Percentiles rank a stretch among this genome's conserved stretches.
Conservation (phyloP, 2,329 filamentous ascomycete species). For the Lasiodiplodia sp. region DNA sequence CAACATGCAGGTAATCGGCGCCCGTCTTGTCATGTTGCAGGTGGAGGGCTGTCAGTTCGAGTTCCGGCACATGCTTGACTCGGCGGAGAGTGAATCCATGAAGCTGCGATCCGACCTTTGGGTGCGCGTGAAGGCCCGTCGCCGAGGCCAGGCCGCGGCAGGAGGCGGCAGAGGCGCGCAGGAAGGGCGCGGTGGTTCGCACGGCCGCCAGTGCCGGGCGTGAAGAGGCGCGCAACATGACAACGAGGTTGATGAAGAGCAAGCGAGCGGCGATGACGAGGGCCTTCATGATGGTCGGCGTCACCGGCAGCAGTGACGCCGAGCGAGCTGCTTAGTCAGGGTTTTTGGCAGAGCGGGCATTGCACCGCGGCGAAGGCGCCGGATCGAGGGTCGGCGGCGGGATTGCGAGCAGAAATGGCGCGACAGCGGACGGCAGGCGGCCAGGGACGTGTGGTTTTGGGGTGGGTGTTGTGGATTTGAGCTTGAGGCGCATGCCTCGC, state of each 20-base stretch:
- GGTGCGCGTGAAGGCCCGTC: conserved; percentile 77
- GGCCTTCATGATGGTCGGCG: conserved; percentile 25
- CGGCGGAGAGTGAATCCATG: conserved; percentile 93
- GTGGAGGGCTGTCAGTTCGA: conserved; percentile 89
- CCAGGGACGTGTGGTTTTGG: not conserved
- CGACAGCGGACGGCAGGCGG: not conserved
- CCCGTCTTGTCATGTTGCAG: conserved; percentile 94
- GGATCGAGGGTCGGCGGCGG: not conserved
- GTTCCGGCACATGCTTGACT: conserved; percentile 90
- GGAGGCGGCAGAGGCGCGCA: conserved; percentile 31
- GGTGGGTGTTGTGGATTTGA: not conserved
- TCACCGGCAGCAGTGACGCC: conserved; percentile 13
- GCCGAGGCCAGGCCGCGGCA: conserved; percentile 65
- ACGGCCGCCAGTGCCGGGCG: conserved; percentile 40
- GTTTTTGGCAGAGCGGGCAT: conserved; percentile 2
- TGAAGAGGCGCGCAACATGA: conserved; percentile 47
- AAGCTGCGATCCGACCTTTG: conserved; percentile 81
- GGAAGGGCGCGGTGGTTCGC: conserved; percentile 32
- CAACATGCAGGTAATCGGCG: conserved; percentile 94
- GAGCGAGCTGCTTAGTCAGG: conserved; percentile 27
- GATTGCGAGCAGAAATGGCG: not conserved
- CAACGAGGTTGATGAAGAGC: conserved; percentile 22
- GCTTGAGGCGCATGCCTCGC: conserved; percentile 9
- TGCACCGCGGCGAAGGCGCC: conserved; percentile 8
- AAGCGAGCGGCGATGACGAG: conserved; percentile 24